Conservation (phyloP, 345 rosid genomes). For the Salix viminalis region DNA sequence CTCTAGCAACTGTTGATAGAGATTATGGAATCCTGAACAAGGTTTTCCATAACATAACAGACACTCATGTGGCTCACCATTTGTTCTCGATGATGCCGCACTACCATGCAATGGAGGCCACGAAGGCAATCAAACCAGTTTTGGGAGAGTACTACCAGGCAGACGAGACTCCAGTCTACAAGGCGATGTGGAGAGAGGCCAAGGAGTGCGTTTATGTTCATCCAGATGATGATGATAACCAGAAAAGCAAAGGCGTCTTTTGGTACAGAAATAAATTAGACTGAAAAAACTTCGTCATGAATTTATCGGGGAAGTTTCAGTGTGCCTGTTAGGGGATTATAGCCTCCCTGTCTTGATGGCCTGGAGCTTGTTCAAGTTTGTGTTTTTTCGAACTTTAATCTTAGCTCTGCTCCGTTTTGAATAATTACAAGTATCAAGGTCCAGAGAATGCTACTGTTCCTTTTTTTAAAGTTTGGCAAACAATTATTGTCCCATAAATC, state of each 20-base stretch:
- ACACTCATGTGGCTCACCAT: slow-evolving; percentile 36
- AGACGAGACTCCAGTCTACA: slow-evolving; percentile 21
- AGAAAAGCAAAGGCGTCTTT: slow-evolving; percentile 19
- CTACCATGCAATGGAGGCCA: slow-evolving; percentile 36
- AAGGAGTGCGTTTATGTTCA: slow-evolving; percentile 29
- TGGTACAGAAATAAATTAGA: slow-evolving; percentile 26
- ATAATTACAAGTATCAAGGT: background rate
- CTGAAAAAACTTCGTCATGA: background rate
- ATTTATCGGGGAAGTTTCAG: background rate
- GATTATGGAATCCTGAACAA: slow-evolving; percentile 34
- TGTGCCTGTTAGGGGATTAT: background rate
- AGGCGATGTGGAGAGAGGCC: slow-evolving; percentile 34
- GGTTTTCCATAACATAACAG: slow-evolving; percentile 34
- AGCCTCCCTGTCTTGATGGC: background rate
- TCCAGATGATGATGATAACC: background rate
- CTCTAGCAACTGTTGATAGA: slow-evolving; percentile 29
- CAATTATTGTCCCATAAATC: too few relatives aligned
- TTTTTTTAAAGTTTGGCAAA: too few relatives aligned
- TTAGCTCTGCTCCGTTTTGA: background rate
- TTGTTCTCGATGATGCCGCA: slow-evolving; percentile 32
- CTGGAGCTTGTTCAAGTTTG: background rate
- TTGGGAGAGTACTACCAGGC: slow-evolving; percentile 28
- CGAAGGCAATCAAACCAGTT: slow-evolving; percentile 21
- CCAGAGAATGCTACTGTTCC: background rate
- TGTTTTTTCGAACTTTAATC: background rate